phyloP scores from a whole-genome alignment of 2,329 filamentous ascomycete species.

The Pseudogymnoascus sp. region DNA sequence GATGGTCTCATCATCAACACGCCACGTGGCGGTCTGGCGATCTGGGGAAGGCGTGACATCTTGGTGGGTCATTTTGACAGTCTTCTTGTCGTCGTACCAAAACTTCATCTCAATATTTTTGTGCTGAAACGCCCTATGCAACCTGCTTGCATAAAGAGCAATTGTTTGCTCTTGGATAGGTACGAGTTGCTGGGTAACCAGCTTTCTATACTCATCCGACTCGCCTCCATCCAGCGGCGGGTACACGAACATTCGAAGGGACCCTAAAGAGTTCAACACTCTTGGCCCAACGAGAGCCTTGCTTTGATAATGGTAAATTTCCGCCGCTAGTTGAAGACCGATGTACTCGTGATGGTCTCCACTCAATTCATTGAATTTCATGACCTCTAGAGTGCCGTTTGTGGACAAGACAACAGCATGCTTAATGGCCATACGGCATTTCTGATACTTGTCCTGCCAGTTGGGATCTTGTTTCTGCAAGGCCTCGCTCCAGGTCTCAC shows the following conservation, averaged over 20 bases:
- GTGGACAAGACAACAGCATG: conserved; percentile 69
- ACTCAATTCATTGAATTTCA: conserved; percentile 66
- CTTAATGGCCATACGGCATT: conserved; percentile 74
- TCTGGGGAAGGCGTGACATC: conserved; percentile 43
- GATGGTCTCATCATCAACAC: conserved; percentile 51
- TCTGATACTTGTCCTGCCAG: conserved; percentile 81
- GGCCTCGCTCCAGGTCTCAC: conserved; percentile 72
- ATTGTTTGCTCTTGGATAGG: conserved; percentile 70
- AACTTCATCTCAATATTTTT: conserved; percentile 69
- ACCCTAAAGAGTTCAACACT: conserved; percentile 74
- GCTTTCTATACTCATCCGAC: conserved; percentile 69
- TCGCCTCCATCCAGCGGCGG: conserved; percentile 81
- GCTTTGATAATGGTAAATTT: conserved; percentile 85
- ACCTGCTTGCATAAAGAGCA: conserved; percentile 66
- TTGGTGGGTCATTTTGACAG: conserved; percentile 60
- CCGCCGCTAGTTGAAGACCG: conserved; percentile 80
- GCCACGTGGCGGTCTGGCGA: conserved; percentile 54
- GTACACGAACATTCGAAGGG: conserved; percentile 66
- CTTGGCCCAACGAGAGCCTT: conserved; percentile 72
- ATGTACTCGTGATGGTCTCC: conserved; percentile 83
- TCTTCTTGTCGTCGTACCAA: conserved; percentile 72
- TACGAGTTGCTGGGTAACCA: conserved; percentile 68
- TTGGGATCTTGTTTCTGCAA: conserved; percentile 61
- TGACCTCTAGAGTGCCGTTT: conserved; percentile 63
- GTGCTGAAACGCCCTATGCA: conserved; percentile 77